These are phyloP conservation scores for Cinnamomum chago DNA, from an alignment of 164 flowering plant species.

Conservation along the genomic window DNA sequence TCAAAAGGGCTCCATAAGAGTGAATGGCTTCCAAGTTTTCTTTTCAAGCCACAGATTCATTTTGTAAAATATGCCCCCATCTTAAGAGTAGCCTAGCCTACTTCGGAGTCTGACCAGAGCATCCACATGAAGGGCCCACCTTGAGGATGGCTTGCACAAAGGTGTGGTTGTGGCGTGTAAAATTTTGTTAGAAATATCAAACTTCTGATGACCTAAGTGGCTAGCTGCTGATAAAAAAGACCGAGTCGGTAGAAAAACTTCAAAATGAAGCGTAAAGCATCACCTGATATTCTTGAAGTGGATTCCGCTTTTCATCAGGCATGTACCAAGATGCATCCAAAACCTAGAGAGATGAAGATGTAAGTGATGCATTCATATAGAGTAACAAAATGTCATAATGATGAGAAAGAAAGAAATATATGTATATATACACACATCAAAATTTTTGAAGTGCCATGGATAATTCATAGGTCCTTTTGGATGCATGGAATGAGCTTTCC, in stretches of 20 bases:
- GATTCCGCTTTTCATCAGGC: constrained; percentile 97
- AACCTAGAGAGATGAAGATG: constrained; percentile 40
- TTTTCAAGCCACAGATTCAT: neutral
- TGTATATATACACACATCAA: too few relatives aligned
- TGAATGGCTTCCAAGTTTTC: neutral
- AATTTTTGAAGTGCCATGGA: too few relatives aligned
- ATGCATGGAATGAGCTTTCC: too few relatives aligned
- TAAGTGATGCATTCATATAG: neutral
- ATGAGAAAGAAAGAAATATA: too few relatives aligned
- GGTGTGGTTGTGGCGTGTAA: too few relatives aligned
- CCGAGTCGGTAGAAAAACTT: neutral
- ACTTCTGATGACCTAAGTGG: neutral
- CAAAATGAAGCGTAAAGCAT: constrained; percentile 2
- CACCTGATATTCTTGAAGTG: constrained; percentile 97
- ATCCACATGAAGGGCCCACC: neutral
- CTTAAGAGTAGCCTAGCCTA: neutral
- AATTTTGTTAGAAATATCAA: neutral
- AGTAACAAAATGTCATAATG: too few relatives aligned
- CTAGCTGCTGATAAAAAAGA: neutral
- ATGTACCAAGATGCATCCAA: constrained; percentile 99
- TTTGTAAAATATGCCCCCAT: neutral
- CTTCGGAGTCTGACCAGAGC: neutral
- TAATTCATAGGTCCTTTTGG: too few relatives aligned
- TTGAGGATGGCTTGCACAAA: neutral
- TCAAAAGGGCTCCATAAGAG: neutral